Evolutionary conservation across 1,139 yeast species (phyloP).

Genomic region (Lodderomyces orthopsilosis): DNA sequence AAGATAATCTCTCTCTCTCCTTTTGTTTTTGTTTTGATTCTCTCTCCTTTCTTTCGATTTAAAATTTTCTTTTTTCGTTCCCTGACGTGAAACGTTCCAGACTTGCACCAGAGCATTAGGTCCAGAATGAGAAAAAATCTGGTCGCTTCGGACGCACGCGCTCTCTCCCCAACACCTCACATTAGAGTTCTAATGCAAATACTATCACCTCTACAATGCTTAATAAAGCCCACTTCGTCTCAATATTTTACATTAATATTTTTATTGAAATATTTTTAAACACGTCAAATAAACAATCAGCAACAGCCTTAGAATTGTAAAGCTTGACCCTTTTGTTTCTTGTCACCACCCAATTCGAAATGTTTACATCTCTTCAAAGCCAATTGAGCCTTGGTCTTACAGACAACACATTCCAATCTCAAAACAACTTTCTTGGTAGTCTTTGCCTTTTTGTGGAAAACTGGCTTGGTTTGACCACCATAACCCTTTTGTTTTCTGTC

Average conservation of each 20-base stretch:
- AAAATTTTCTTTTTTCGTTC: not conserved
- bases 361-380: slow-evolving; percentile 99
- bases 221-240: not conserved
- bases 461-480: slow-evolving; percentile 99
- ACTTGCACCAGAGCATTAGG: not conserved
- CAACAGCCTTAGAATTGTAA: slow-evolving; percentile 70
- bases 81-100: not conserved
- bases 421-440: slow-evolving; percentile 99
- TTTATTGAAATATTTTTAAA: slow-evolving; percentile 1
- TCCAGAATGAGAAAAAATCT: not conserved
- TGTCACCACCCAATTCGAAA: slow-evolving; percentile 99
- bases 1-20: not conserved
- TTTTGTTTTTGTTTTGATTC: not conserved
- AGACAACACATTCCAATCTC: slow-evolving; percentile 97
- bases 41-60: not conserved
- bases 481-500: slow-evolving; percentile 99
- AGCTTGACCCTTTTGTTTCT: slow-evolving; percentile 99
- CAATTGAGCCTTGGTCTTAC: slow-evolving; percentile 99
- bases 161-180: not conserved
- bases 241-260: slow-evolving; percentile 5
- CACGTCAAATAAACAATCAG: slow-evolving; percentile 4
- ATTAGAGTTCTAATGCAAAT: too few relatives aligned
- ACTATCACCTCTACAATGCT: not conserved
- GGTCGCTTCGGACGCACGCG: not conserved
- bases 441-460: slow-evolving; percentile 99